phyloP scores from a whole-genome alignment of 768 basidiomycete genomes.

The Hericium erinaceus region DNA sequence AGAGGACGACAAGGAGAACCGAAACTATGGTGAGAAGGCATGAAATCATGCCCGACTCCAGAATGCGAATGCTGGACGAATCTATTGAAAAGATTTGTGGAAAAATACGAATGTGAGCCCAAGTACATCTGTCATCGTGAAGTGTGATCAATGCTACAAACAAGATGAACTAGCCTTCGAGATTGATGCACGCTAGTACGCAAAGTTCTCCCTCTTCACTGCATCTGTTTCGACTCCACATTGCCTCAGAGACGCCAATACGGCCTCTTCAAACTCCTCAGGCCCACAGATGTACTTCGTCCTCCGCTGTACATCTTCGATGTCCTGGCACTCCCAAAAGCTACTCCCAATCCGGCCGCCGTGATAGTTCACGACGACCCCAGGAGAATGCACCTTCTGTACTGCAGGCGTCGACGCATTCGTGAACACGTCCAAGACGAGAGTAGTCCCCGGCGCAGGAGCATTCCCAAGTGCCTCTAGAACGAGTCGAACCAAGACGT shows the following conservation, averaged over 20 bases:
- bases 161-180: too few relatives aligned
- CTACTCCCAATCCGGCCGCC: not conserved
- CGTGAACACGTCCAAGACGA: slow-evolving; percentile 36
- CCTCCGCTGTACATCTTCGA: not conserved
- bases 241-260: not conserved
- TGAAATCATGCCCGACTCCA: too few relatives aligned
- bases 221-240: not conserved
- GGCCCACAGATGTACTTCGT: not conserved
- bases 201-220: not conserved
- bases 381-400: not conserved
- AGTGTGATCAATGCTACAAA: too few relatives aligned
- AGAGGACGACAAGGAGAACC: too few relatives aligned
- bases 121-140: too few relatives aligned
- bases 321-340: not conserved
- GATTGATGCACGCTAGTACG: not conserved
- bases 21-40: too few relatives aligned
- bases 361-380: not conserved
- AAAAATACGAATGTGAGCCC: too few relatives aligned
- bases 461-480: slow-evolving; percentile 19
- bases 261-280: not conserved
- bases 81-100: too few relatives aligned
- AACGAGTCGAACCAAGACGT: slow-evolving; percentile 38
- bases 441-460: slow-evolving; percentile 11
- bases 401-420: slow-evolving; percentile 2
- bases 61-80: too few relatives aligned